Conservation (phyloP, 768 basidiomycete genomes). For the Russula griseocarnosa region DNA sequence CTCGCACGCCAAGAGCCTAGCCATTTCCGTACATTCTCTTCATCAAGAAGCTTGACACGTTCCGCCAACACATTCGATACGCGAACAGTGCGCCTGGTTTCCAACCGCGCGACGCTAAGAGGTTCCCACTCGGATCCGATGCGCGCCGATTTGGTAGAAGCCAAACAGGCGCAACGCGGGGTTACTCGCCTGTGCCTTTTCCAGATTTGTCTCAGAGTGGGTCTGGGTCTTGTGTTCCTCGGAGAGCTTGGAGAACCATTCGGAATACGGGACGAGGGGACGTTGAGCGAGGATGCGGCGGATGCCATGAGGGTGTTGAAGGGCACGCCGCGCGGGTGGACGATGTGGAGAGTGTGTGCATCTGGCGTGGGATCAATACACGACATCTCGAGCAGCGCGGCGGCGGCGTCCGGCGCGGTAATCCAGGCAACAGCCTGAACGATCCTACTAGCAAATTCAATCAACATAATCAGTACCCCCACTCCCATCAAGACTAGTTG, state of each 20-base stretch:
- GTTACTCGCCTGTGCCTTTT: constrained; percentile 22
- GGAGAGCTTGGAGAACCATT: constrained; percentile 30
- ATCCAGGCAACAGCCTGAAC: constrained; percentile 31
- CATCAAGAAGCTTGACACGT: constrained; percentile 16
- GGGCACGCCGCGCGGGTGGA: constrained; percentile 29
- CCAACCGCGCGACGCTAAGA: constrained; percentile 28
- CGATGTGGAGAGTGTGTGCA: constrained; percentile 27
- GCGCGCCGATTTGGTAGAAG: constrained; percentile 25
- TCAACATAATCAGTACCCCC: neutral
- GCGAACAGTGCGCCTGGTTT: constrained; percentile 20
- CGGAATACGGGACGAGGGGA: constrained; percentile 31
- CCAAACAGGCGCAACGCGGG: constrained; percentile 26
- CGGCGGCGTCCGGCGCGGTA: constrained; percentile 30
- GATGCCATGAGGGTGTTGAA: constrained; percentile 28
- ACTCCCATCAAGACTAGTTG: constrained; percentile 28
- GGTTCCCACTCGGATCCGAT: constrained; percentile 30
- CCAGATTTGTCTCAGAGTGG: constrained; percentile 15
- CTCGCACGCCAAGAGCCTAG: constrained; percentile 22
- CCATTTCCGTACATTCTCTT: constrained; percentile 25
- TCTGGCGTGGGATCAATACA: constrained; percentile 20
- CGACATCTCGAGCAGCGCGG: constrained; percentile 31
- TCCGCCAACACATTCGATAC: constrained; percentile 25
- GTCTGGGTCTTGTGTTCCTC: constrained; percentile 12
- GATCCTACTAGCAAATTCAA: neutral
- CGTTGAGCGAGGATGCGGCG: constrained; percentile 25